Conservation (phyloP, 495 filamentous ascomycete genomes). For the Trichoderma orchidacearum region DNA sequence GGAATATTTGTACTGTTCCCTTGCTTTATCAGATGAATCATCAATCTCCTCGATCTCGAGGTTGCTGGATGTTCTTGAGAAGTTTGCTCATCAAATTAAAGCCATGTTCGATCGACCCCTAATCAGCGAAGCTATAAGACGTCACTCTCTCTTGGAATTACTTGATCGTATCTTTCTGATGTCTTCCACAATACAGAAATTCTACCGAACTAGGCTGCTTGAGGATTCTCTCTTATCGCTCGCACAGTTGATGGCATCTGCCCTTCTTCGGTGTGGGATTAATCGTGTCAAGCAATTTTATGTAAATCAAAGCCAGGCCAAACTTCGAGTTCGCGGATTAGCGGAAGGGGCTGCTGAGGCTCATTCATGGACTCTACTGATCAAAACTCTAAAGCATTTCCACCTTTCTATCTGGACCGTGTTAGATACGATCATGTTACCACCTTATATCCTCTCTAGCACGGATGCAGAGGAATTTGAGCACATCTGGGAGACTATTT, state of each 20-base stretch:
- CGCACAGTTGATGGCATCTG: constrained; percentile 20
- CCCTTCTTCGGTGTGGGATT: constrained; percentile 33
- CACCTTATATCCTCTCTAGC: constrained; percentile 13
- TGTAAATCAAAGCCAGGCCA: constrained; percentile 39
- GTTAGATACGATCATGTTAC: constrained; percentile 31
- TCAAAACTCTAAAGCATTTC: constrained; percentile 41
- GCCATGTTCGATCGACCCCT: constrained; percentile 3
- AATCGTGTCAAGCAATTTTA: constrained; percentile 45
- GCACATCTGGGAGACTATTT: constrained; percentile 56
- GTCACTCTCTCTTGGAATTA: background rate
- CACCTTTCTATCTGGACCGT: constrained; percentile 44
- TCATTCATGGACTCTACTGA: constrained; percentile 53
- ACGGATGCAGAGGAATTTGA: constrained; percentile 49
- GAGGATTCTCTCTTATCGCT: constrained; percentile 29
- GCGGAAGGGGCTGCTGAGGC: constrained; percentile 38
- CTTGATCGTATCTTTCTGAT: constrained; percentile 11
- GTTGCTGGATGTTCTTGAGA: constrained; percentile 27
- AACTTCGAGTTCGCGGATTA: constrained; percentile 52
- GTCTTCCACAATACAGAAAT: constrained; percentile 15
- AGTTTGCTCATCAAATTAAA: constrained; percentile 22
- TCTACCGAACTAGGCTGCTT: constrained; percentile 18
- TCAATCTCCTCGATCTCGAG: constrained; percentile 28
- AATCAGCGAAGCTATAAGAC: background rate
- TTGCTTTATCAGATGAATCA: constrained; percentile 16
- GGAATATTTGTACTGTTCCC: constrained; percentile 21